Percentiles rank a stretch among this genome's conserved stretches.
Evolutionary conservation across 2,329 filamentous ascomycete species (phyloP).

Genomic region (Trichoderma brevicompactum): DNA sequence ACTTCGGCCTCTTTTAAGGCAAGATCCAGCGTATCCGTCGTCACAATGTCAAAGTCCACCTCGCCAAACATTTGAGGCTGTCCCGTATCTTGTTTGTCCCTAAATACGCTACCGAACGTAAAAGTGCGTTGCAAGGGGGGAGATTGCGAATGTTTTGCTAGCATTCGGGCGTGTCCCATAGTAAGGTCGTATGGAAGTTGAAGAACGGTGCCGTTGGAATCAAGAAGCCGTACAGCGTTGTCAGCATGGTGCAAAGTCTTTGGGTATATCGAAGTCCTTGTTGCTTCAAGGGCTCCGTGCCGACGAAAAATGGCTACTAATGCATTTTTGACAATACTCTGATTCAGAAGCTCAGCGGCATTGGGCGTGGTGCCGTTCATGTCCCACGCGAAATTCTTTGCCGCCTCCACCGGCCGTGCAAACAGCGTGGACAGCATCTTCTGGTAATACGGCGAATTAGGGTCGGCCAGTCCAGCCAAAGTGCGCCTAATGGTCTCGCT

Average conservation of each 20-base stretch:
- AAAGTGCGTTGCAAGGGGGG: conserved; percentile 75
- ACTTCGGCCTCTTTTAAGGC: conserved; percentile 91
- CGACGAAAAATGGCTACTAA: conserved; percentile 79
- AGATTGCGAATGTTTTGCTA: conserved; percentile 71
- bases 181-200: conserved; percentile 96
- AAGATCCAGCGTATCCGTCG: conserved; percentile 76
- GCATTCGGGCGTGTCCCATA: conserved; percentile 80
- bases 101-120: conserved; percentile 85
- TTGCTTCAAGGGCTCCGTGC: conserved; percentile 84
- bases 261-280: conserved; percentile 78
- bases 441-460: conserved; percentile 83
- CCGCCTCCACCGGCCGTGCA: conserved; percentile 71
- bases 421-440: conserved; percentile 90
- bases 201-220: conserved; percentile 81
- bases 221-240: conserved; percentile 79
- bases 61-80: conserved; percentile 84
- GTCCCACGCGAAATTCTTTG: conserved; percentile 82
- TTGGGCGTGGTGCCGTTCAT: conserved; percentile 62
- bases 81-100: conserved; percentile 76
- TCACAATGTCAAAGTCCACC: conserved; percentile 96
- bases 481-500: conserved; percentile 87
- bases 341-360: conserved; percentile 68
- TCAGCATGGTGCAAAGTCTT: conserved; percentile 75
- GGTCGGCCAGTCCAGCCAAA: conserved; percentile 78
- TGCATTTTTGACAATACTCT: conserved; percentile 73